A percentile compares a stretch with the other conserved stretches of the same genome.
phyloP scores from a whole-genome alignment of 257 asterid species.

The Ocimum tenuiflorum region DNA sequence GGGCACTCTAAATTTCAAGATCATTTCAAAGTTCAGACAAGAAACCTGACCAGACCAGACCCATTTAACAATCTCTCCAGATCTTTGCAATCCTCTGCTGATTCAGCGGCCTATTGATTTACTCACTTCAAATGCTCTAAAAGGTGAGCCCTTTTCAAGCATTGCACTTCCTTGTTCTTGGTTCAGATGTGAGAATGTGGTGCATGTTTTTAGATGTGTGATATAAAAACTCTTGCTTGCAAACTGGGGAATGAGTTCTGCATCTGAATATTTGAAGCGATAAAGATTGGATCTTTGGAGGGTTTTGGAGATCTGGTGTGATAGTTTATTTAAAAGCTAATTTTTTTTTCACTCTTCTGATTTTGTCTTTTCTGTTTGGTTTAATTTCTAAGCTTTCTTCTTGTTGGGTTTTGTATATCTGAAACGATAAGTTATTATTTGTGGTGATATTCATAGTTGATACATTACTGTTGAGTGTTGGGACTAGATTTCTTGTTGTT shows the following conservation, averaged over 20 bases:
- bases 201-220: constrained; percentile 26
- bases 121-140: constrained; percentile 29
- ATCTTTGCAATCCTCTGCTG: constrained; percentile 29
- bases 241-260: constrained; percentile 15
- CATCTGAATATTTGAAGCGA: constrained; percentile 17
- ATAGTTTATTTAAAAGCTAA: neutral
- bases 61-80: constrained; percentile 24
- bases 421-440: neutral
- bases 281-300: constrained; percentile 27
- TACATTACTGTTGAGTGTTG: constrained; percentile 2
- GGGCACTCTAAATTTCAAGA: constrained; percentile 33
- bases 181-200: constrained; percentile 21
- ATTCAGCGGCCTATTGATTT: constrained; percentile 20
- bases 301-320: constrained; percentile 34
- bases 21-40: constrained; percentile 32
- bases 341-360: constrained; percentile 8
- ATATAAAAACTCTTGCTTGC: constrained; percentile 1
- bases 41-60: constrained; percentile 21
- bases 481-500: constrained; percentile 19
- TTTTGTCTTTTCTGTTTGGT: constrained; percentile 5
- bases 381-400: constrained; percentile 8
- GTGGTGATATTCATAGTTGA: neutral
- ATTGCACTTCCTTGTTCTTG: constrained; percentile 5
- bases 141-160: constrained; percentile 21
- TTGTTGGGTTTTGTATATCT: constrained; percentile 6